Conservation (phyloP, 495 filamentous ascomycete species). For the Podospora anserina region DNA sequence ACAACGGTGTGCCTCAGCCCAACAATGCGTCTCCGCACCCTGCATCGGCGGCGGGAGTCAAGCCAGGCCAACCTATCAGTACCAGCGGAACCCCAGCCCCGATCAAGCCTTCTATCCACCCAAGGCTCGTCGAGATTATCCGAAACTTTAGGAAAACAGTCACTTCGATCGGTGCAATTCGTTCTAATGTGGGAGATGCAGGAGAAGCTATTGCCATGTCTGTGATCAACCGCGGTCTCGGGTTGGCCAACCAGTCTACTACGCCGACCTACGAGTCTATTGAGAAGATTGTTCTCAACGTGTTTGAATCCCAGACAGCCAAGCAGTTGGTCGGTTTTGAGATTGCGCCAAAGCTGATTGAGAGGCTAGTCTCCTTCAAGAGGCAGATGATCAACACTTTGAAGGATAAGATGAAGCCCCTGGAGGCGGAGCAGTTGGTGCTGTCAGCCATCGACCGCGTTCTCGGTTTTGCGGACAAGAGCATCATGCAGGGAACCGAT, state of each 20-base stretch:
- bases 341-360: slow-evolving; percentile 30
- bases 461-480: slow-evolving; percentile 35
- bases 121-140: slow-evolving; percentile 27
- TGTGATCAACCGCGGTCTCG: slow-evolving; percentile 34
- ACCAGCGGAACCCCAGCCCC: slow-evolving; percentile 12
- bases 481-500: slow-evolving; percentile 27
- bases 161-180: slow-evolving; percentile 25
- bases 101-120: slow-evolving; percentile 30
- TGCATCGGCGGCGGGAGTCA: slow-evolving; percentile 8
- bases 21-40: slow-evolving; percentile 10
- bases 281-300: slow-evolving; percentile 31
- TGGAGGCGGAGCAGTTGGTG: slow-evolving; percentile 33
- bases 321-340: slow-evolving; percentile 21
- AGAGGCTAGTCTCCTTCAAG: slow-evolving; percentile 30
- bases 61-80: slow-evolving; percentile 16
- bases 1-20: slow-evolving; percentile 27
- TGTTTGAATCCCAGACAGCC: slow-evolving; percentile 26
- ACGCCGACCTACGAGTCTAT: slow-evolving; percentile 27
- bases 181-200: slow-evolving; percentile 8
- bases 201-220: slow-evolving; percentile 33
- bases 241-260: slow-evolving; percentile 26
- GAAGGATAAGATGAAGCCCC: slow-evolving; percentile 24
- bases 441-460: slow-evolving; percentile 38
- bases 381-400: slow-evolving; percentile 26
- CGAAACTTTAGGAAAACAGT: slow-evolving; percentile 33